Conservation (phyloP, 768 basidiomycete species). For the Suillus ampliporus region DNA sequence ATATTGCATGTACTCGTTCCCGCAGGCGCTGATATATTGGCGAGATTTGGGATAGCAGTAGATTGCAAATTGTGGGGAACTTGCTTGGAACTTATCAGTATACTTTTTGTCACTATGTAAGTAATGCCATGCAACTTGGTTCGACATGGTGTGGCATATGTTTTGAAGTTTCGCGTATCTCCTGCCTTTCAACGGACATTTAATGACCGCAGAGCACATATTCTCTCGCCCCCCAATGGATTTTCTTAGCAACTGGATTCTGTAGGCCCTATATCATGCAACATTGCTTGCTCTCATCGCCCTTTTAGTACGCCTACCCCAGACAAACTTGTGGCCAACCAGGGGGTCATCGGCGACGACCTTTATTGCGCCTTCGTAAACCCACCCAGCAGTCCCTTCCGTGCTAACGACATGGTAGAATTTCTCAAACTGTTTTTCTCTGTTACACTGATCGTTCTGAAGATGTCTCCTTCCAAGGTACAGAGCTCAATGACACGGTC, state of each 20-base stretch:
- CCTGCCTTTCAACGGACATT: neutral
- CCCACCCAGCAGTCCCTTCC: neutral
- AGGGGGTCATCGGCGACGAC: neutral
- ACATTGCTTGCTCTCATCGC: neutral
- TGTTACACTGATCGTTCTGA: neutral
- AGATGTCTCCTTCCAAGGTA: neutral
- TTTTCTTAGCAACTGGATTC: neutral
- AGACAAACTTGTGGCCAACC: neutral
- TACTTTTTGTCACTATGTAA: neutral
- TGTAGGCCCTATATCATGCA: neutral
- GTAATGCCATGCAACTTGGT: neutral
- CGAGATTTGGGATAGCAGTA: neutral
- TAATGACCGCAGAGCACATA: neutral
- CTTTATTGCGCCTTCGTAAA: neutral
- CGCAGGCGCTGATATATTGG: neutral
- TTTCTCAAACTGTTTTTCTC: neutral
- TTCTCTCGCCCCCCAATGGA: neutral
- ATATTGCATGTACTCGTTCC: neutral
- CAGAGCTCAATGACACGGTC: neutral
- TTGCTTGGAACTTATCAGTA: neutral
- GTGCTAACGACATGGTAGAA: neutral
- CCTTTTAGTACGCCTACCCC: neutral
- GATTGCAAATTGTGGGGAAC: neutral
- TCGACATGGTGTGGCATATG: neutral
- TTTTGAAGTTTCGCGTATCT: neutral